Conservation (phyloP, 495 filamentous ascomycete species). For the Penicillium steckii region DNA sequence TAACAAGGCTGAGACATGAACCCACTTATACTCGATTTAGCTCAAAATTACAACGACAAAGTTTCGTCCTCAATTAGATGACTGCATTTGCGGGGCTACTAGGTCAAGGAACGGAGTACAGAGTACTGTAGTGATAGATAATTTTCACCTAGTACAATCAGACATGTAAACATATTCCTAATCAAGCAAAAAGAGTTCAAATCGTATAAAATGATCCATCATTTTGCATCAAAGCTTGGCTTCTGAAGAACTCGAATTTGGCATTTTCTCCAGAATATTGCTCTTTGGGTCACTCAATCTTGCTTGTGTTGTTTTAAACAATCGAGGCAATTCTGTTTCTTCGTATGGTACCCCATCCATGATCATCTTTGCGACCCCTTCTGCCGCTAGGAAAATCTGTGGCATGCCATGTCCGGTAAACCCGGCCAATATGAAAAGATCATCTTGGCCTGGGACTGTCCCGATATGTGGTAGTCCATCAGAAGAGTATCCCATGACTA, state of each 20-base stretch:
- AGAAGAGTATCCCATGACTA: slow-evolving; percentile 40
- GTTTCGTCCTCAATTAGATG: too few relatives aligned
- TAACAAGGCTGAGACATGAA: too few relatives aligned
- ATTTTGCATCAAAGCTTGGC: slow-evolving; percentile 12
- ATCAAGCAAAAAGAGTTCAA: too few relatives aligned
- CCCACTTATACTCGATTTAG: too few relatives aligned
- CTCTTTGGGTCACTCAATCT: slow-evolving; percentile 27
- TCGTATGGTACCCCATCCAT: slow-evolving; percentile 29
- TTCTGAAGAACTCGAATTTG: neutral
- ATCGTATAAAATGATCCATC: too few relatives aligned
- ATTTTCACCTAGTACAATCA: too few relatives aligned
- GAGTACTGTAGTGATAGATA: too few relatives aligned
- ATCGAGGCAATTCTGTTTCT: slow-evolving; percentile 37
- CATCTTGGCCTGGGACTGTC: slow-evolving; percentile 38
- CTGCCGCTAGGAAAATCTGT: slow-evolving; percentile 43
- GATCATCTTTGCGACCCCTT: slow-evolving; percentile 46
- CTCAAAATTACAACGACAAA: too few relatives aligned
- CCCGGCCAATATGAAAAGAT: slow-evolving; percentile 45
- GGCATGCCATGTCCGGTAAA: slow-evolving; percentile 54
- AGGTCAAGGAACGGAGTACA: too few relatives aligned
- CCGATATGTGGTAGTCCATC: slow-evolving; percentile 48
- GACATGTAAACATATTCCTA: too few relatives aligned
- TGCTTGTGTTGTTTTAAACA: slow-evolving; percentile 35
- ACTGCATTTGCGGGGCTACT: too few relatives aligned
- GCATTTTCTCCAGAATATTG: slow-evolving; percentile 13